Conservation (phyloP, 2,329 filamentous ascomycete species). For the Pyrenophora tritici-repentis region DNA sequence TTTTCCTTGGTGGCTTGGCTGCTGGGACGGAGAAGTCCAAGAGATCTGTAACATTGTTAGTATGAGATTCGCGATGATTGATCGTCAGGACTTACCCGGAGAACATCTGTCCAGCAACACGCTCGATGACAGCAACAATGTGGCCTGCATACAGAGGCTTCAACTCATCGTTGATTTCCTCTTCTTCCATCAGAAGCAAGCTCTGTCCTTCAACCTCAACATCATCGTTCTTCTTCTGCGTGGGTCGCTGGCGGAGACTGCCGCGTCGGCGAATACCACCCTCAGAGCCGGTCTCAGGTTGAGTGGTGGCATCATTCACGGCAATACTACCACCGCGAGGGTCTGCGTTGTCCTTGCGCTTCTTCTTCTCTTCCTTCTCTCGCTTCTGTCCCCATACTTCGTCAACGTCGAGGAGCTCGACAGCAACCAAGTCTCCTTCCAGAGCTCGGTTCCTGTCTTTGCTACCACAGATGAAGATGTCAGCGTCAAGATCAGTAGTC, state of each 20-base stretch:
- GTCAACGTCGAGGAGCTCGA: constrained; percentile 95
- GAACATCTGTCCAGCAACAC: constrained; percentile 98
- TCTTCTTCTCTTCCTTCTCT: constrained; percentile 99
- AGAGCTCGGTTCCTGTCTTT: constrained; percentile 97
- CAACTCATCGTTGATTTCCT: constrained; percentile 97
- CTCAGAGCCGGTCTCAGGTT: constrained; percentile 67
- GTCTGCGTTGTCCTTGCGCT: constrained; percentile 97
- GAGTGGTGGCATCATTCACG: constrained; percentile 63
- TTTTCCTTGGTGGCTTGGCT: constrained; percentile 99
- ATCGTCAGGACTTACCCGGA: constrained; percentile 59
- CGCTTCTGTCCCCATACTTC: constrained; percentile 99
- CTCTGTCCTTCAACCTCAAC: constrained; percentile 98
- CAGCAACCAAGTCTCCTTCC: constrained; percentile 92
- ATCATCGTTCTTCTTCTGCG: constrained; percentile 99
- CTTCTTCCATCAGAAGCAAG: constrained; percentile 92
- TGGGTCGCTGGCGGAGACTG: constrained; percentile 93
- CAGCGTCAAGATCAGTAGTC: constrained; percentile 90
- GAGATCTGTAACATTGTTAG: constrained; percentile 61
- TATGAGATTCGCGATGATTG: background rate
- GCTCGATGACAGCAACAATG: constrained; percentile 95
- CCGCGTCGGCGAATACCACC: constrained; percentile 90
- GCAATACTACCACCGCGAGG: constrained; percentile 79
- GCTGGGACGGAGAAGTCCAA: constrained; percentile 91
- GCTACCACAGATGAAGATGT: constrained; percentile 99
- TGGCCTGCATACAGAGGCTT: constrained; percentile 97